phyloP scores from a whole-genome alignment of 2,329 filamentous ascomycete species.

The Scleromitrula shiraiana region DNA sequence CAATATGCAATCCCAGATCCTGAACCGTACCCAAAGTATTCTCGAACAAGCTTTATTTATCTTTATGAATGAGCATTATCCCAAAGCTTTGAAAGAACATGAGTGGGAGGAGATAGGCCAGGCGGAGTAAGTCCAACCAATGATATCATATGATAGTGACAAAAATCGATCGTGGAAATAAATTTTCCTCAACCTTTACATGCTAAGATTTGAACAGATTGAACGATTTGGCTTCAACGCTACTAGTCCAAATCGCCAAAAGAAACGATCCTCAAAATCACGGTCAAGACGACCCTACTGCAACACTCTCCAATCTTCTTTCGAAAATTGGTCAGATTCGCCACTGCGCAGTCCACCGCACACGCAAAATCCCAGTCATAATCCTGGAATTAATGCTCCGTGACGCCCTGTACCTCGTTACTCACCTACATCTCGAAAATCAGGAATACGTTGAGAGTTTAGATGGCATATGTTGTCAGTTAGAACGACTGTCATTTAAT shows the following conservation, averaged over 20 bases:
- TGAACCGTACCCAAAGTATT: not conserved
- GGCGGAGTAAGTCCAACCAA: not conserved
- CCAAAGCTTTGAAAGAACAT: not conserved
- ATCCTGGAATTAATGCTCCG: not conserved
- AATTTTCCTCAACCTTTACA: not conserved
- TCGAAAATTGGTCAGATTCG: not conserved
- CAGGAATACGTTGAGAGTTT: not conserved
- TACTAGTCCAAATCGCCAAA: not conserved
- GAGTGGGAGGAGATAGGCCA: not conserved
- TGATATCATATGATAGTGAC: not conserved
- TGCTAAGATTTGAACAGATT: no score
- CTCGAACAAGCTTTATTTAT: not conserved
- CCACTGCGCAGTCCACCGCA: not conserved
- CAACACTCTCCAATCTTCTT: not conserved
- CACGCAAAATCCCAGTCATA: slow-evolving; percentile 1
- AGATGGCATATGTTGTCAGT: not conserved
- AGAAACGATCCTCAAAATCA: not conserved
- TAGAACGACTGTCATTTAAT: not conserved
- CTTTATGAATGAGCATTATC: not conserved
- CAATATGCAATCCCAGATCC: not conserved
- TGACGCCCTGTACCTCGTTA: not conserved
- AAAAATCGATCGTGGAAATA: not conserved
- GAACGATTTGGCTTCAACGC: not conserved
- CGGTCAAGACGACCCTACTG: no score
- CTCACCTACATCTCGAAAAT: not conserved